Evolutionary conservation across 106 monocot species (phyloP).

Genomic region (Ottelia alismoides): DNA sequence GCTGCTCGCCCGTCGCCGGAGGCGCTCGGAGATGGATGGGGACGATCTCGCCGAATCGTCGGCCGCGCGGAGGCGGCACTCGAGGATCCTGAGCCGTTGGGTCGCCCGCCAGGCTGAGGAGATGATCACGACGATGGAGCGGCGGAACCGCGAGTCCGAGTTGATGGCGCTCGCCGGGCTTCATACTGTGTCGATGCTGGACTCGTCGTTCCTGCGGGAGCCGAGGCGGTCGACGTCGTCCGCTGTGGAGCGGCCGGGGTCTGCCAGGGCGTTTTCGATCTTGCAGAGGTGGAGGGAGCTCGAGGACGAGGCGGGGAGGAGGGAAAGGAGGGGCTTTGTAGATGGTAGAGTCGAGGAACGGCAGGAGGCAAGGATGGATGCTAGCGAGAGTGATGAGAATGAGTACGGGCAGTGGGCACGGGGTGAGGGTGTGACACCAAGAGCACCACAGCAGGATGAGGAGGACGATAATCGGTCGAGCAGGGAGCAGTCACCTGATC

Average conservation of each 20-base stretch:
- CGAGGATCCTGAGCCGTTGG: conserved; percentile 68
- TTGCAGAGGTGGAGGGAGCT: conserved; percentile 71
- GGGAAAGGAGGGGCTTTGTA: conserved; percentile 13
- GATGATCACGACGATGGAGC: conserved; percentile 80
- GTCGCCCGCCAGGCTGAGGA: conserved; percentile 83
- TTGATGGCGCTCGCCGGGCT: conserved; percentile 75
- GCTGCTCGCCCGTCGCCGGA: conserved; percentile 36
- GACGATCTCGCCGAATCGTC: conserved; percentile 76
- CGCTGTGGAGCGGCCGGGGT: conserved; percentile 17
- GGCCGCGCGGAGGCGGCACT: conserved; percentile 59
- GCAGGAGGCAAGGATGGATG: not conserved
- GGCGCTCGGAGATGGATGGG: conserved; percentile 57
- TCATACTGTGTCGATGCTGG: conserved; percentile 87
- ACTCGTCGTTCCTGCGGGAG: conserved; percentile 56
- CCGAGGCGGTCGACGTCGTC: conserved; percentile 9
- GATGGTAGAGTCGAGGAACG: not conserved
- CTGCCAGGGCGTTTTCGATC: conserved; percentile 31
- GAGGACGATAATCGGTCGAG: conserved; percentile 31
- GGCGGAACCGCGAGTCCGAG: conserved; percentile 76
- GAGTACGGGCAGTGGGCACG: conserved; percentile 15
- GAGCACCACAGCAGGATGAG: conserved; percentile 9
- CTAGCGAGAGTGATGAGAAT: conserved; percentile 36
- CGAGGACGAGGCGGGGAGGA: conserved; percentile 32
- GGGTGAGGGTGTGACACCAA: not conserved
- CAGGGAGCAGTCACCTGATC: conserved; percentile 61